Conservation (phyloP, 305 asterid genomes). For the Solanum chacoense region DNA sequence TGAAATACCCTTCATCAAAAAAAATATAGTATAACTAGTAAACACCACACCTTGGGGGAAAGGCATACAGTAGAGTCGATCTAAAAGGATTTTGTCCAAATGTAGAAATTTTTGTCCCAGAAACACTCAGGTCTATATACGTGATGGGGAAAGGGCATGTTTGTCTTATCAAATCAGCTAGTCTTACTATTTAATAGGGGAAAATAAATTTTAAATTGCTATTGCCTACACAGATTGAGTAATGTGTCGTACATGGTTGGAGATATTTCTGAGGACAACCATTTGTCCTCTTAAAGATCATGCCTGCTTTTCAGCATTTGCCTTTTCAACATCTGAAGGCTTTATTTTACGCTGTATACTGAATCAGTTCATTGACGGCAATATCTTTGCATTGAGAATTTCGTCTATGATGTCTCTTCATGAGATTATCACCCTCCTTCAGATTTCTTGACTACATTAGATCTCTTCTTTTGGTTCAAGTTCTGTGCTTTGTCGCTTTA, state of each 20-base stretch:
- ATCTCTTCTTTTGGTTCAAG: background rate
- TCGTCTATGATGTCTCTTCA: background rate
- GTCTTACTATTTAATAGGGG: background rate
- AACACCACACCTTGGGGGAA: background rate
- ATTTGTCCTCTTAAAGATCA: background rate
- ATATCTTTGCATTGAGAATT: background rate
- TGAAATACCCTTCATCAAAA: background rate
- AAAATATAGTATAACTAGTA: background rate
- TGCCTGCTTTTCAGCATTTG: background rate
- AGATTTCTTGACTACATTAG: background rate
- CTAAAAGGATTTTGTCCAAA: background rate
- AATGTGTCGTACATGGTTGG: background rate
- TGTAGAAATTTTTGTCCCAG: background rate
- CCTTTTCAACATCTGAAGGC: background rate
- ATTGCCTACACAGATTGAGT: background rate
- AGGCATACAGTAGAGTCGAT: background rate
- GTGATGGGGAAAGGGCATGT: background rate
- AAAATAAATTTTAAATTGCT: background rate
- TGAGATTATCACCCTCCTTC: background rate
- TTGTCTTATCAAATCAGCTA: background rate
- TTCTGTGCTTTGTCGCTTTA: background rate
- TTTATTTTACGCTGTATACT: background rate
- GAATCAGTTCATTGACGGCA: background rate
- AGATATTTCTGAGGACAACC: background rate
- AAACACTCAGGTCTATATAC: background rate